Conservation (phyloP, 306 rosid species). For the Psophocarpus tetragonolobus region DNA sequence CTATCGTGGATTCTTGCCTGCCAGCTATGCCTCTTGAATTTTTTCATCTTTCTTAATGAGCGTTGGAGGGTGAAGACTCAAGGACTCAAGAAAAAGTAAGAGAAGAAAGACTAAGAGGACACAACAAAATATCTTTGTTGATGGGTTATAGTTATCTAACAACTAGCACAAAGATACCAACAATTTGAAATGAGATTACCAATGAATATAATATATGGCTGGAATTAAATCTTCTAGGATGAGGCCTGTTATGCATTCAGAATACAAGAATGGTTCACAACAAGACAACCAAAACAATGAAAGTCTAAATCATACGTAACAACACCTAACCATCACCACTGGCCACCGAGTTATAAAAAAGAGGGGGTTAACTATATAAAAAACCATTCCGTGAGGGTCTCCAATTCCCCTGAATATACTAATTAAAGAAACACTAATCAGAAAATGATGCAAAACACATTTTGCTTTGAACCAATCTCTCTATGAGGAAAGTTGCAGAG, state of each 20-base stretch:
- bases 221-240: background rate
- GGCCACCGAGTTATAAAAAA: too few relatives aligned
- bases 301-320: too few relatives aligned
- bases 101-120: too few relatives aligned
- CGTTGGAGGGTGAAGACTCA: too few relatives aligned
- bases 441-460: background rate
- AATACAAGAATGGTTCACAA: background rate
- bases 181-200: background rate
- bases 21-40: constrained; percentile 5
- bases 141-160: too few relatives aligned
- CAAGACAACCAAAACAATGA: background rate
- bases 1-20: constrained; percentile 22
- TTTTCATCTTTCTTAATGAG: background rate
- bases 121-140: too few relatives aligned
- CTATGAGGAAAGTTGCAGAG: background rate
- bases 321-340: too few relatives aligned
- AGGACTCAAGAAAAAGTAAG: too few relatives aligned
- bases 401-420: background rate
- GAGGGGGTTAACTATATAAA: too few relatives aligned
- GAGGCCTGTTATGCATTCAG: background rate
- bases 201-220: background rate
- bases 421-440: too few relatives aligned
- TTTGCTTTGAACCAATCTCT: background rate
- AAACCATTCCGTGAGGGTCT: background rate
- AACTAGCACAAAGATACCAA: background rate